phyloP scores from a whole-genome alignment of 495 filamentous ascomycete genomes.

The Oleoguttula mirabilis region DNA sequence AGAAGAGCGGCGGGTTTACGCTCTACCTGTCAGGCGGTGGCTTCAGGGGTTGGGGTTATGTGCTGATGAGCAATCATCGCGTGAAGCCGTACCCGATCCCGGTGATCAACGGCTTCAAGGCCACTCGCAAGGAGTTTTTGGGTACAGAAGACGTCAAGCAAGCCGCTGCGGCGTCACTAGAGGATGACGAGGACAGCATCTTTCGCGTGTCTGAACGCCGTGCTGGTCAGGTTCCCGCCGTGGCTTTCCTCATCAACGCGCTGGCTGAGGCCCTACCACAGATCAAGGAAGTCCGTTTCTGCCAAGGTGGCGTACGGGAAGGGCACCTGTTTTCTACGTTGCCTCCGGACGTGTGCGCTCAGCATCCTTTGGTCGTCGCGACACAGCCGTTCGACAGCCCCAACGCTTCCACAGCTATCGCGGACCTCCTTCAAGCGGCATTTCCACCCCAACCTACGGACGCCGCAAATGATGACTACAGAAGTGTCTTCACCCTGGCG shows the following conservation, averaged over 20 bases:
- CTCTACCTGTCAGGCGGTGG: slow-evolving; percentile 84
- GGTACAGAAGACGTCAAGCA: slow-evolving; percentile 45
- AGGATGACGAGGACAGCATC: slow-evolving; percentile 38
- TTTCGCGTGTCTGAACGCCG: slow-evolving; percentile 78
- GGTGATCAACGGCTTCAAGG: slow-evolving; percentile 69
- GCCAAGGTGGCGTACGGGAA: slow-evolving; percentile 76
- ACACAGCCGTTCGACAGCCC: slow-evolving; percentile 40
- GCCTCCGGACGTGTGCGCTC: slow-evolving; percentile 41
- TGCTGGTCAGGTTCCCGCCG: slow-evolving; percentile 69
- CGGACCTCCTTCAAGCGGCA: slow-evolving; percentile 32
- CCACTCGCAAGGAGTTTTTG: slow-evolving; percentile 47
- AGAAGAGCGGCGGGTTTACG: slow-evolving; percentile 46
- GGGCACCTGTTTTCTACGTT: slow-evolving; percentile 63
- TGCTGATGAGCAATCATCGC: slow-evolving; percentile 56
- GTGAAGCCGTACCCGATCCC: slow-evolving; percentile 72
- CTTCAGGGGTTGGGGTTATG: slow-evolving; percentile 81
- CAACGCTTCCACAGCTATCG: slow-evolving; percentile 21
- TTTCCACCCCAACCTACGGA: slow-evolving; percentile 25
- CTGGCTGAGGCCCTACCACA: slow-evolving; percentile 55
- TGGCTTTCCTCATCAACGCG: slow-evolving; percentile 62
- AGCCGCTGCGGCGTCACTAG: slow-evolving; percentile 33
- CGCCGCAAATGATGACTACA: slow-evolving; percentile 23
- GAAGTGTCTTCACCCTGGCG: slow-evolving; percentile 30
- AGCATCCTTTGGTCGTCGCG: slow-evolving; percentile 52
- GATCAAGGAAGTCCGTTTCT: slow-evolving; percentile 67